Conservation (phyloP, 2,329 filamentous ascomycete species). For the Aspergillus sp. region DNA sequence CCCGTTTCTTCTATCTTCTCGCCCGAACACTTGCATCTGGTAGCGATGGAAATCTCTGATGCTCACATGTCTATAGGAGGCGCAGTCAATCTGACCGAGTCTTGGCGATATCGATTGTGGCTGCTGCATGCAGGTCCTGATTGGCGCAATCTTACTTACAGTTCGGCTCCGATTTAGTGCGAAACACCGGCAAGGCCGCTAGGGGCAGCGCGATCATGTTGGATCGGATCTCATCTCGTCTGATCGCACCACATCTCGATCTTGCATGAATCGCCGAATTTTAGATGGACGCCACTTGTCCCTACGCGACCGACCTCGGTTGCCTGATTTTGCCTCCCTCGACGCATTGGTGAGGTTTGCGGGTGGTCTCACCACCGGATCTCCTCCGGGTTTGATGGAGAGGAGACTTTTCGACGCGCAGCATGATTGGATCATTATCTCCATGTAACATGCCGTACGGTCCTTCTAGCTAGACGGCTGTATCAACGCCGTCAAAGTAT, state of each 20-base stretch:
- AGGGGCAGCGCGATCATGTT: neutral
- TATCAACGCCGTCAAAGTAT: too few relatives aligned
- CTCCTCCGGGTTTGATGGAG: too few relatives aligned
- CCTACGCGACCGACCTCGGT: neutral
- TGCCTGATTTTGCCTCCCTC: neutral
- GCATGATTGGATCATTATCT: too few relatives aligned
- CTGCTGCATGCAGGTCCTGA: neutral
- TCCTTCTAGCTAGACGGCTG: too few relatives aligned
- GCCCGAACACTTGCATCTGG: neutral
- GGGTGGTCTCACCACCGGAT: too few relatives aligned
- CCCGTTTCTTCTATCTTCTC: neutral
- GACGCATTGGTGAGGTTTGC: too few relatives aligned
- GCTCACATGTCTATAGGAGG: too few relatives aligned
- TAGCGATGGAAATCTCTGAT: too few relatives aligned
- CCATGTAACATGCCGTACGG: too few relatives aligned
- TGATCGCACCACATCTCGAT: conserved; percentile 4
- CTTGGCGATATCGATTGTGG: too few relatives aligned
- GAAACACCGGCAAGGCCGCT: neutral
- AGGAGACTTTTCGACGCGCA: too few relatives aligned
- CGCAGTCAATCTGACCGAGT: too few relatives aligned
- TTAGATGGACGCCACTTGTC: neutral
- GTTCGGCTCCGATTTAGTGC: neutral
- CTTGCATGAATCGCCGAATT: neutral
- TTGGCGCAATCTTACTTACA: neutral
- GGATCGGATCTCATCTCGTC: conserved; percentile 6